Evolutionary conservation across 2,329 filamentous ascomycete species (phyloP).

Genomic region (Trichoderma aggressivum): DNA sequence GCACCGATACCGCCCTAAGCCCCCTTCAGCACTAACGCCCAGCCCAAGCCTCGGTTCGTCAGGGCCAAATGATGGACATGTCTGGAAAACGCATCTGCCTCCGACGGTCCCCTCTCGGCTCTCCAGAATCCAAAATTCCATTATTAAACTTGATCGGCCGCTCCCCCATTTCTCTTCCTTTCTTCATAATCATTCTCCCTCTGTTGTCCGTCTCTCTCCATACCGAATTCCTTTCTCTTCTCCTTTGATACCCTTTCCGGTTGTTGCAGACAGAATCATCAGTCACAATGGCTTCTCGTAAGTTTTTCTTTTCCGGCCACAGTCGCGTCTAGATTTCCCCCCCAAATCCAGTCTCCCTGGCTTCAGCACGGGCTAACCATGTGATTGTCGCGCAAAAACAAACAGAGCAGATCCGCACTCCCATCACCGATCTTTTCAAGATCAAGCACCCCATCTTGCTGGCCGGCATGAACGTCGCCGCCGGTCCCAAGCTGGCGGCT

Average conservation of each 20-base stretch:
- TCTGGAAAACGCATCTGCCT: not conserved
- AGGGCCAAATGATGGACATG: conserved; percentile 9
- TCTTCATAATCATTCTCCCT: not conserved
- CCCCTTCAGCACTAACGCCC: not conserved
- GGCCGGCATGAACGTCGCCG: conserved; percentile 98
- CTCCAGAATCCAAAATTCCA: conserved; percentile 5
- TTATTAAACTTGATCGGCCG: not conserved
- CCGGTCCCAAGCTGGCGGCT: conserved; percentile 91
- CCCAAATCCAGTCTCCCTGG: not conserved
- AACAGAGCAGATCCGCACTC: conserved; percentile 68
- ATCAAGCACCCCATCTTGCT: conserved; percentile 96
- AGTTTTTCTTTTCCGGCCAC: conserved; percentile 17
- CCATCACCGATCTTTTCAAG: conserved; percentile 91
- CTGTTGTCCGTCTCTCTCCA: not conserved
- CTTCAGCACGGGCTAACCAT: not conserved
- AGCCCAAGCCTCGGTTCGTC: conserved; percentile 19
- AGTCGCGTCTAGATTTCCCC: not conserved
- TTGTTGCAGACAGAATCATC: conserved; percentile 15
- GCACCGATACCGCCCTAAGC: not conserved
- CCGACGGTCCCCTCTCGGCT: conserved; percentile 17
- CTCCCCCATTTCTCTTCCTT: not conserved
- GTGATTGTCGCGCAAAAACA: not conserved
- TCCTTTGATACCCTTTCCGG: conserved; percentile 21
- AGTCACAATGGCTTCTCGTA: conserved; percentile 72
- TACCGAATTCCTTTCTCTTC: not conserved